phyloP scores from a whole-genome alignment of 306 rosid genomes.

The Quercus bicolor region DNA sequence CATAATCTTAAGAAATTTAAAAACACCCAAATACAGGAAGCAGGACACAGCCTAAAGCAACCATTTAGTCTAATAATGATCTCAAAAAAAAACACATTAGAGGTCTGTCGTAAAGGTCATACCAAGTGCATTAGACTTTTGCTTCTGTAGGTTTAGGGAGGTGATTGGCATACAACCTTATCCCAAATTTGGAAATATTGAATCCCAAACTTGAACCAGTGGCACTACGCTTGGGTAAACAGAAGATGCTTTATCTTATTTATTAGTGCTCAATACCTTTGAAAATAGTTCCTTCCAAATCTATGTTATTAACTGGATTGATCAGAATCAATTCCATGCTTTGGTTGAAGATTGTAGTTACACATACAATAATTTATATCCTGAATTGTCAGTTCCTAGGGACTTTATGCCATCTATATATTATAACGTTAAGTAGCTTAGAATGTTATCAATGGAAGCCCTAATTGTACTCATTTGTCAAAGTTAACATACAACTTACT shows the following conservation, averaged over 20 bases:
- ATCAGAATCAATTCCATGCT: not conserved
- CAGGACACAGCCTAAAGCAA: not conserved
- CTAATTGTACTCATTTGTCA: not conserved
- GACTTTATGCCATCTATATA: not conserved
- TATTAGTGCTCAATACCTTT: not conserved
- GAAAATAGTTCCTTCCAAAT: not conserved
- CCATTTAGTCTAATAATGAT: not conserved
- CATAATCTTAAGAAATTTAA: not conserved
- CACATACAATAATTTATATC: not conserved
- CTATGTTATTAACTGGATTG: not conserved
- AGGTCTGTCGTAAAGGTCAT: too few species aligned
- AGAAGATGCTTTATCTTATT: not conserved
- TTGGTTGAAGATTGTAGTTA: not conserved
- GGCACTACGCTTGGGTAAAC: too few species aligned
- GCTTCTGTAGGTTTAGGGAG: too few species aligned
- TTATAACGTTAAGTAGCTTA: not conserved
- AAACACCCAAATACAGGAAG: not conserved
- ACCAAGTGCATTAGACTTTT: too few species aligned
- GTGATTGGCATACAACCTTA: too few species aligned
- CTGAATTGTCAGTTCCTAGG: not conserved
- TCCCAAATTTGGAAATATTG: too few species aligned
- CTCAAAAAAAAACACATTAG: not conserved
- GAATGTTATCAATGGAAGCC: not conserved
- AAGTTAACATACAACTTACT: not conserved
- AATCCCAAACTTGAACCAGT: too few species aligned